These are phyloP conservation scores for Jackrogersella minutella DNA, from an alignment of 495 filamentous ascomycete genomes.

Conservation along the genomic window DNA sequence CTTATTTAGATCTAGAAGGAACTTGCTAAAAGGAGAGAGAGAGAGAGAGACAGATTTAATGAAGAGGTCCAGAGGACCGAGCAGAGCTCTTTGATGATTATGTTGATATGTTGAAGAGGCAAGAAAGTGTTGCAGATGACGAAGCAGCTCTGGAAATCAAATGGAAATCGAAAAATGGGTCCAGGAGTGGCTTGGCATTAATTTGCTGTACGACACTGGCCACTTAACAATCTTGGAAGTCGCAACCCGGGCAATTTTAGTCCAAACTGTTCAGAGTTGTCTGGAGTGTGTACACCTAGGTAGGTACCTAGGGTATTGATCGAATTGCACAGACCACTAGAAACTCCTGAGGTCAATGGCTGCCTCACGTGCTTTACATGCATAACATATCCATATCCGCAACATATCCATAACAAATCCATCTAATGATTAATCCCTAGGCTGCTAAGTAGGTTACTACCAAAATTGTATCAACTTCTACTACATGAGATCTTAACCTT, in stretches of 20 bases:
- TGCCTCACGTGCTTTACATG: slow-evolving; percentile 13
- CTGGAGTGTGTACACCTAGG: too few species aligned
- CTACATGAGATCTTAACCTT: too few species aligned
- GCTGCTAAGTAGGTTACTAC: not conserved
- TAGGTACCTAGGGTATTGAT: not conserved
- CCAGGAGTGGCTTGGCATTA: slow-evolving; percentile 39
- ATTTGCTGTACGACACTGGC: slow-evolving; percentile 14
- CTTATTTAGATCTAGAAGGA: slow-evolving; percentile 11
- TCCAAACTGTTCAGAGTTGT: too few species aligned
- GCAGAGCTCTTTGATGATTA: slow-evolving; percentile 22
- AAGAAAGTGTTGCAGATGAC: slow-evolving; percentile 40
- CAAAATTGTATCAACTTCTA: slow-evolving; percentile 2
- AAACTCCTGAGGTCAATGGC: slow-evolving; percentile 5
- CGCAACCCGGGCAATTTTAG: too few species aligned
- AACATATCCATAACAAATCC: too few species aligned
- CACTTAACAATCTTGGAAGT: not conserved
- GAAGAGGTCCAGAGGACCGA: slow-evolving; percentile 31
- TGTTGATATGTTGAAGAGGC: slow-evolving; percentile 7
- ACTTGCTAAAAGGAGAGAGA: slow-evolving; percentile 13
- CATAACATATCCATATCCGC: not conserved
- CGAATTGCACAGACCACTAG: not conserved
- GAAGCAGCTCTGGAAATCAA: slow-evolving; percentile 38
- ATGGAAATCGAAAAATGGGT: slow-evolving; percentile 16
- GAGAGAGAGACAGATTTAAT: slow-evolving; percentile 13
- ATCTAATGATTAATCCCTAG: too few species aligned